Base-by-base conservation (phyloP, 495 filamentous ascomycete species). In the Aspergillus affinis region DNA sequence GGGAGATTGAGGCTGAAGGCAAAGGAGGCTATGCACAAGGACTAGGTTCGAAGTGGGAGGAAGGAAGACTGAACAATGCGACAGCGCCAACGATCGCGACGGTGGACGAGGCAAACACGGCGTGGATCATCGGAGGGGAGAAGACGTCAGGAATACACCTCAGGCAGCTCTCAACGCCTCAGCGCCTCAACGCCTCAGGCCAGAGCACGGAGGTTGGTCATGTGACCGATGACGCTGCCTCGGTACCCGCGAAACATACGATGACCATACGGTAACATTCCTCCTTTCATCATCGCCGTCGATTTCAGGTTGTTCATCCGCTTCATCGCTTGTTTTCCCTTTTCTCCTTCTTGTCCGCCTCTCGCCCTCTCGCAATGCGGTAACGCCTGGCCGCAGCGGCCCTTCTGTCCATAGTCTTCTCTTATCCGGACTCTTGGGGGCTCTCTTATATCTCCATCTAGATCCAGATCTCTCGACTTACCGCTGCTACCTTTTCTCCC, bases 331-430 rank as follows among this genome's bases (percentile, higher is more conserved):
- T 44, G 23, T 46, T 23, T 60, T 19, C 45, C 21, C 12, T 46
- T 23, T 60, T 19, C 45, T 32, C 12, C 51, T 50, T 44, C 45
- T 41, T 15, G 36, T 10, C 36, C 13, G 36, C 36, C 36, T 13
- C 29, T 32, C 36, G 13, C 36, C 13, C 1, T 41, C 36, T 41
- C 36, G 52, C 52, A 41, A 23, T 54, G 36, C 41, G n/a, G 9
- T 54, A 54, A 44, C 52, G 52, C 36, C 52, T 54, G 52, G 52
- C 52, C 52, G 52, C 21, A 21, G 45, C 21, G 52, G 52, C 52
- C 58, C 51, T 56, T 48, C 51, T 61, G 56, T 58, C 50, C 20
- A 51, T 30, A 20, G 4, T 21, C 54, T 21, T 45, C 48, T 17
- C 29, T 57, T 32, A n/a, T 48, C 29, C 9, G n/a, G 17, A 23